A percentile compares a stretch with the other conserved stretches of the same genome.
Evolutionary conservation across 345 rosid genomes (phyloP).

Genomic region (Aethionema arabicum): DNA sequence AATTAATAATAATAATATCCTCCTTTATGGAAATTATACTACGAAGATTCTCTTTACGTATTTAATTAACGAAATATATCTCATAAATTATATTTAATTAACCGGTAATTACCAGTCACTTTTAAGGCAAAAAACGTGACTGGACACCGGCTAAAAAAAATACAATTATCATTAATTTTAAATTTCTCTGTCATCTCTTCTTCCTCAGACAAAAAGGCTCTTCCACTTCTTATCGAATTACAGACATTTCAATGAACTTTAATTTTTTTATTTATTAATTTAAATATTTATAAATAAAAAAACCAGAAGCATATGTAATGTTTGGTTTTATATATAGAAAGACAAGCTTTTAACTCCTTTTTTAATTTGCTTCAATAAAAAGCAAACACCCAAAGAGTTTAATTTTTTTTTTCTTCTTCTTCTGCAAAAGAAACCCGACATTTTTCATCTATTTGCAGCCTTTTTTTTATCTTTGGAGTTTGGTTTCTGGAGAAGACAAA

Average conservation of each 20-base stretch:
- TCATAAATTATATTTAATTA: slow-evolving; percentile 20
- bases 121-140: slow-evolving; percentile 16
- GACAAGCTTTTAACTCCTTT: slow-evolving; percentile 27
- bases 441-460: slow-evolving; percentile 25
- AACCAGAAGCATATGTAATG: not conserved
- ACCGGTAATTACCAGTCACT: slow-evolving; percentile 33
- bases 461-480: slow-evolving; percentile 32
- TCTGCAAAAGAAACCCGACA: slow-evolving; percentile 17
- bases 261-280: not conserved
- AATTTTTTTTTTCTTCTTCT: slow-evolving; percentile 9
- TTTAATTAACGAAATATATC: slow-evolving; percentile 27
- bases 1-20: slow-evolving; percentile 22
- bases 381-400: slow-evolving; percentile 13
- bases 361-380: slow-evolving; percentile 36
- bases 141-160: slow-evolving; percentile 31
- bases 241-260: slow-evolving; percentile 23
- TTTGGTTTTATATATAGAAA: slow-evolving; percentile 15
- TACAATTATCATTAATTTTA: not conserved
- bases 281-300: not conserved
- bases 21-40: slow-evolving; percentile 27
- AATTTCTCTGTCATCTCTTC: slow-evolving; percentile 6
- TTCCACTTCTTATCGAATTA: slow-evolving; percentile 29
- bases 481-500: slow-evolving; percentile 37
- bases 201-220: slow-evolving; percentile 33
- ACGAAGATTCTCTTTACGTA: slow-evolving; percentile 30